Conservation (phyloP, 495 filamentous ascomycete species). For the Lepidopterella palustris region DNA sequence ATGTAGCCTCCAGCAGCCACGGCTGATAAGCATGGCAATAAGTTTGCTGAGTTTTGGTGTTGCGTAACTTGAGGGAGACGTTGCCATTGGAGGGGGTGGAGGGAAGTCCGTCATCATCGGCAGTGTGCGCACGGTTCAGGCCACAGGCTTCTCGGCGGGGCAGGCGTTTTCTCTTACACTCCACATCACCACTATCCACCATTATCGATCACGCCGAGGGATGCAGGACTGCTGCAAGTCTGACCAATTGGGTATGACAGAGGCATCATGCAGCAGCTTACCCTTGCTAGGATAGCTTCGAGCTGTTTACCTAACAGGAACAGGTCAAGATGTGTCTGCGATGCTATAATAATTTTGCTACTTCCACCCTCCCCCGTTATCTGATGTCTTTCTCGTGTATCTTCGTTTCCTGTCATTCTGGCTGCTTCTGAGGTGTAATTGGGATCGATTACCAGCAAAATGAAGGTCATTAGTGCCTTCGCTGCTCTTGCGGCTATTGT, state of each 20-base stretch:
- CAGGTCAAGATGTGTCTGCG: conserved; percentile 10
- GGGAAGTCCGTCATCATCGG: not conserved
- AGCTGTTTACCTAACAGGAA: conserved; percentile 29
- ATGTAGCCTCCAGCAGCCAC: not conserved
- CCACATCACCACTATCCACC: too few relatives aligned
- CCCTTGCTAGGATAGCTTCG: conserved; percentile 14
- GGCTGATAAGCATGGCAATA: not conserved
- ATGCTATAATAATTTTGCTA: conserved; percentile 10
- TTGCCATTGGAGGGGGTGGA: not conserved
- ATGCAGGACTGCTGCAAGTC: not conserved
- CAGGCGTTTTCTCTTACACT: not conserved
- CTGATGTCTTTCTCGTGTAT: not conserved
- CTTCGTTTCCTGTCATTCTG: conserved; percentile 12
- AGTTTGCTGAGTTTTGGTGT: not conserved
- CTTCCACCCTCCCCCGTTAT: conserved; percentile 1
- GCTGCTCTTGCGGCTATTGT: conserved; percentile 37
- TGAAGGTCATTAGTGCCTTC: conserved; percentile 27
- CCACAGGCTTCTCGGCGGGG: not conserved
- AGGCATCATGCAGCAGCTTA: not conserved
- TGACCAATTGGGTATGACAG: not conserved
- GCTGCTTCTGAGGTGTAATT: conserved; percentile 5
- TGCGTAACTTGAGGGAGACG: not conserved
- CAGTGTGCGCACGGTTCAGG: too few relatives aligned
- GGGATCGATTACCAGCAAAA: not conserved
- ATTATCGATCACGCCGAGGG: not conserved